Evolutionary conservation across 108 stramenopile genomes (phyloP).

Genomic region (Epipyxis sp.): DNA sequence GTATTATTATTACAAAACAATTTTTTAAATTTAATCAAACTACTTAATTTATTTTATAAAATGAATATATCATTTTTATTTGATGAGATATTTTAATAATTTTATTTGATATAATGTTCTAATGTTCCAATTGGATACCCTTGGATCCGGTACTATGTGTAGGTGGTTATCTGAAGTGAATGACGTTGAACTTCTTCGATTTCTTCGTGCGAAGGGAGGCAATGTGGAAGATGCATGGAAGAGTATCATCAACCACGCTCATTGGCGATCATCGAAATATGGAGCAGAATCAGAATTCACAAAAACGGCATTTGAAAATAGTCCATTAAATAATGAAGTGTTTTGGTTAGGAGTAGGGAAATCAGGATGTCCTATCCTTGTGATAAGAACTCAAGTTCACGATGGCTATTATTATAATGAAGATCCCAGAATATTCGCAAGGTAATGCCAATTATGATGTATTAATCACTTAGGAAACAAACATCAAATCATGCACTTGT

Average conservation of each 20-base stretch:
- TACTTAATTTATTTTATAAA: too few species aligned
- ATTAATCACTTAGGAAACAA: not conserved
- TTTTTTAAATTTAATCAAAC: too few species aligned
- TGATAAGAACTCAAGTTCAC: not conserved
- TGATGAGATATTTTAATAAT: too few species aligned
- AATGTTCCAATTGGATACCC: too few species aligned
- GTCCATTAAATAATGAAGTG: not conserved
- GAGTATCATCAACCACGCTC: not conserved
- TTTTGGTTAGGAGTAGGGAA: not conserved
- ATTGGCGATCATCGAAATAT: not conserved
- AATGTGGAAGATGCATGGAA: not conserved
- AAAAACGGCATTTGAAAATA: not conserved
- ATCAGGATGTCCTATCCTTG: not conserved
- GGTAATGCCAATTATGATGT: not conserved
- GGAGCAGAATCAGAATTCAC: not conserved
- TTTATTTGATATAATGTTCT: too few species aligned
- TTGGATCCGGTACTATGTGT: too few species aligned
- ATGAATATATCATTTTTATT: too few species aligned
- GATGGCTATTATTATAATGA: not conserved
- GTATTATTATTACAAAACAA: too few species aligned
- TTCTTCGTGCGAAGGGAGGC: not conserved
- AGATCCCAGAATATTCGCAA: not conserved
- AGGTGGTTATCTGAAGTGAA: too few species aligned
- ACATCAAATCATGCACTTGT: too few species aligned
- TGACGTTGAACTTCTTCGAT: not conserved